Evolutionary conservation across 495 filamentous ascomycete species (phyloP).

Genomic region (Rostrohypoxylon terebratum): DNA sequence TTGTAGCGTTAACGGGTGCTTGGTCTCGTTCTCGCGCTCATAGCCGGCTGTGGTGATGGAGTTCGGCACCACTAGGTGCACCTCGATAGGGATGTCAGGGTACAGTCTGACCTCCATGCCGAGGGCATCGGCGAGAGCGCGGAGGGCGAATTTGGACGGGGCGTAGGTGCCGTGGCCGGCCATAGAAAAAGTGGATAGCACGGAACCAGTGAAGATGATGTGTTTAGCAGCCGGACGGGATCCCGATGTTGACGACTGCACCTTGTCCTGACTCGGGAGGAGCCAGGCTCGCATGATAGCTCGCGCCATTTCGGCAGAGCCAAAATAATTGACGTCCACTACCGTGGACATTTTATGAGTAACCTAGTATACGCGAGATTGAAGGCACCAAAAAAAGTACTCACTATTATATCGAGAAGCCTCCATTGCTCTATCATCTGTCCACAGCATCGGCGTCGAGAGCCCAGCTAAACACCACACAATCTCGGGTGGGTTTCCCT

Average conservation of each 20-base stretch:
- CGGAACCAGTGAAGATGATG: slow-evolving; percentile 85
- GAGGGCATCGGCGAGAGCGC: slow-evolving; percentile 81
- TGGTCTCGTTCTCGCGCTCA: slow-evolving; percentile 78
- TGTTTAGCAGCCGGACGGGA: no score
- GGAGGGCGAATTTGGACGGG: slow-evolving; percentile 86
- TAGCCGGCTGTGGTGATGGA: slow-evolving; percentile 81
- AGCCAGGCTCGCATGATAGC: slow-evolving; percentile 70
- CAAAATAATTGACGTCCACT: no score
- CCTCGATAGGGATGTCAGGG: slow-evolving; percentile 50
- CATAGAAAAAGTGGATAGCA: no score
- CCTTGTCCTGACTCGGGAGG: slow-evolving; percentile 49
- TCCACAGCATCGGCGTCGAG: no score
- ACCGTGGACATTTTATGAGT: no score
- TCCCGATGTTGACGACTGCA: slow-evolving; percentile 24
- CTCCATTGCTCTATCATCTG: no score
- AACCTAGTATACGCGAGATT: no score
- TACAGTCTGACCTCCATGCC: slow-evolving; percentile 80
- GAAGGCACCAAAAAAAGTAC: no score
- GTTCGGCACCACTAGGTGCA: slow-evolving; percentile 84
- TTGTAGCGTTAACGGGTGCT: slow-evolving; percentile 80
- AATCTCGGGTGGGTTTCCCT: no score
- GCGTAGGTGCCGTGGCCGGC: slow-evolving; percentile 85
- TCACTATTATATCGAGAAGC: no score
- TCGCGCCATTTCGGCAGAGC: no score
- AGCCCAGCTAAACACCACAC: no score